Percentiles rank a stretch among this genome's conserved stretches.
These are phyloP conservation scores for Podospora pseudoanserina DNA, from an alignment of 495 filamentous ascomycete species.

Conservation along the genomic window DNA sequence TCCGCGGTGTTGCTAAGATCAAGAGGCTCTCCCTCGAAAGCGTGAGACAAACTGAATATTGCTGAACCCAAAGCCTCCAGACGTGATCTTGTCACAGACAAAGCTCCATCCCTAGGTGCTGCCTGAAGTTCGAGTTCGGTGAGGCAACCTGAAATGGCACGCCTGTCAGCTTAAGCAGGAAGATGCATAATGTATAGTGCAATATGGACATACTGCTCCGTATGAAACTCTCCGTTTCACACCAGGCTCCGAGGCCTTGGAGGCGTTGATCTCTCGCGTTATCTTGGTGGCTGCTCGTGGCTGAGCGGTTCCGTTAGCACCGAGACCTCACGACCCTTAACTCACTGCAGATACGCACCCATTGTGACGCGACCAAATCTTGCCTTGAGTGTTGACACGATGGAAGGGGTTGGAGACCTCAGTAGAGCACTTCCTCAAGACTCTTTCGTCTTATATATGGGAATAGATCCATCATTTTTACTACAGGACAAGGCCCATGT, in stretches of 20 bases:
- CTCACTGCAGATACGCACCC: neutral
- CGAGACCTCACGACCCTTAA: neutral
- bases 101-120: neutral
- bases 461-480: neutral
- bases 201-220: neutral
- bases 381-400: neutral
- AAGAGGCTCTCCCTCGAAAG: neutral
- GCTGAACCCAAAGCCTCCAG: neutral
- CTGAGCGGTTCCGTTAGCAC: neutral
- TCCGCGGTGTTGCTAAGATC: neutral
- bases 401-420: neutral
- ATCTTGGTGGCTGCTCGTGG: neutral
- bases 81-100: neutral
- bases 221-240: neutral
- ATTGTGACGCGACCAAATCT: neutral
- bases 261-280: neutral
- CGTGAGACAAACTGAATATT: neutral
- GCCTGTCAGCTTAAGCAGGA: neutral
- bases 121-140: neutral
- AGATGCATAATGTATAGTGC: neutral
- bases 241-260: neutral
- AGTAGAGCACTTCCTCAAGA: neutral
- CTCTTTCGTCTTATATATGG: neutral
- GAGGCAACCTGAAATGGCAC: too few species aligned
- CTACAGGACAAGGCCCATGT: neutral